Evolutionary conservation across 2,329 filamentous ascomycete species (phyloP).

Genomic region (Orbilia ellipsospora): DNA sequence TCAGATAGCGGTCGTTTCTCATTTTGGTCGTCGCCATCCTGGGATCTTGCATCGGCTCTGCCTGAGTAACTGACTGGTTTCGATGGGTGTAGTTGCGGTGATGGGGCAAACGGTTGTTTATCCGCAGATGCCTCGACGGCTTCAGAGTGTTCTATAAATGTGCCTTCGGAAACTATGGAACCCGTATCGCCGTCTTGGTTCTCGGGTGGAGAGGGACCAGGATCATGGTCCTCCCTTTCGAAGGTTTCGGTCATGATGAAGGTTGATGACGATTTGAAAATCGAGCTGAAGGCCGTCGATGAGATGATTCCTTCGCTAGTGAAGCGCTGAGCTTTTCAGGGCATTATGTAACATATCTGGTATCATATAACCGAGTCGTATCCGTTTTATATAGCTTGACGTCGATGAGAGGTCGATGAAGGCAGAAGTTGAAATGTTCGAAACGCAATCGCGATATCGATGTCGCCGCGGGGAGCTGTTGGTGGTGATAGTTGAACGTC

Average conservation of each 20-base stretch:
- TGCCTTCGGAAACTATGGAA: slow-evolving; percentile 43
- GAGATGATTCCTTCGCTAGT: slow-evolving; percentile 2
- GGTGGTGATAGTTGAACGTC: slow-evolving; percentile 17
- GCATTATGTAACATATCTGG: no score
- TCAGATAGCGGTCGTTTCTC: slow-evolving; percentile 35
- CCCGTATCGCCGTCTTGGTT: slow-evolving; percentile 15
- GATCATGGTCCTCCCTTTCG: slow-evolving; percentile 29
- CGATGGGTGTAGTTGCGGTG: slow-evolving; percentile 39
- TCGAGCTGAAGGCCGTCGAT: slow-evolving; percentile 17
- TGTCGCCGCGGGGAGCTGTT: not conserved
- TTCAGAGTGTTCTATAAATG: slow-evolving; percentile 47
- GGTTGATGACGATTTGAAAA: not conserved
- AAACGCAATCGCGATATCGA: no score
- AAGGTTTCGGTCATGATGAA: slow-evolving; percentile 32
- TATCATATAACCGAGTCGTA: no score
- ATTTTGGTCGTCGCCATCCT: slow-evolving; percentile 8
- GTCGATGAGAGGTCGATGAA: no score
- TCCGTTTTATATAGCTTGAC: no score
- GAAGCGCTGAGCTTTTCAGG: not conserved
- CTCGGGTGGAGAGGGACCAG: not conserved
- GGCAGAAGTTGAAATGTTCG: no score
- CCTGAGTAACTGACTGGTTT: slow-evolving; percentile 33
- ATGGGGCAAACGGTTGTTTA: slow-evolving; percentile 37
- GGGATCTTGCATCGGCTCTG: not conserved
- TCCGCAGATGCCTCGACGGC: slow-evolving; percentile 15